Evolutionary conservation across 2,329 filamentous ascomycete genomes (phyloP), one percentile per base, ranked within the genome.

Genomic region (Neofusicoccum parvum): DNA sequence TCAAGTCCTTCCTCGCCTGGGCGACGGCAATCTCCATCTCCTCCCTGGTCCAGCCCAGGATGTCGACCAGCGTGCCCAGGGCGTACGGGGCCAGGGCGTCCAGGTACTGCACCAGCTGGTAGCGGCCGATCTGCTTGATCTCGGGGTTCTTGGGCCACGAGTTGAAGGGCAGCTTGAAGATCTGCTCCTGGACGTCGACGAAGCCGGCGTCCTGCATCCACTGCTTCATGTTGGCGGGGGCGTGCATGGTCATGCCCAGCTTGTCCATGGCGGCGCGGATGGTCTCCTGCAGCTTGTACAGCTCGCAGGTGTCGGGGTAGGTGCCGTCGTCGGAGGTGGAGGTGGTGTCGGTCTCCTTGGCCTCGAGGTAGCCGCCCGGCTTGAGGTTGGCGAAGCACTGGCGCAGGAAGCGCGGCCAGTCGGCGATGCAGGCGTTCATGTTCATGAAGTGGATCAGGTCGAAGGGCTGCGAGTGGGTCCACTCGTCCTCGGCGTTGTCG

Each of bases 291-390:
- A 60, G 23, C 14, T 6, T 4, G 53, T 36, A 51, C 23, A 63
- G 60, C 5, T 46, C 60, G 60, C 60, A 63, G 5, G 76, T 72
- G 3, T 71, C 74, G 75, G 46, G 46, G 32, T 48, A 53, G 11
- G 32, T 27, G 17, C 50, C 65, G 46, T 65, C 62, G 46, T 67
- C 66, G 27, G 39, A 23, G 15, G 11, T n/a, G 39, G 48, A 45
- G 11, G 41, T 54, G 17, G 60, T 48, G 43, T 67, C 63, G 20
- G 74, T 74, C 68, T 84, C 82, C 68, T 84, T 81, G 41, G 84
- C 72, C 67, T 86, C 84, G 32, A 85, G 71, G 72, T 80, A 86
- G 15, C 83, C 83, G 5, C 82, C 83, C 0, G 82, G 82, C 62
- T 78, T 79, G 9, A 86, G 78, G 68, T 78, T 72, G 64, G 66